Base-by-base conservation (phyloP, 2,329 filamentous ascomycete genomes). In the Emergomyces orientalis region DNA sequence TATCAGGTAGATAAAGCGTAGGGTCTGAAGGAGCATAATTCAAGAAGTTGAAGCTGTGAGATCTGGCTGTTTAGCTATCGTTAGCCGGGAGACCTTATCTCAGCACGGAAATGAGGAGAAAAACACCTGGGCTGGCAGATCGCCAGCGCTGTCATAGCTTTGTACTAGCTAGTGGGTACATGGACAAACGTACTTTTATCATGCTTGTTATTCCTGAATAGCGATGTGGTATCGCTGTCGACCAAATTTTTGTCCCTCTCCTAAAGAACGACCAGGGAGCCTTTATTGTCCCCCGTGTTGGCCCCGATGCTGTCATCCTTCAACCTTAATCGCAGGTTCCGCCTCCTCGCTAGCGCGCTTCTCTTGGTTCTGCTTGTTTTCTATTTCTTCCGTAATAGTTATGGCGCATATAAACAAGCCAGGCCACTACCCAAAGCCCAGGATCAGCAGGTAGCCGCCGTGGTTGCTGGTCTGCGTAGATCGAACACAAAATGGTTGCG, bases 401-500 rank as follows among this genome's bases (percentile, higher is more conserved):
- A 27, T 13, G 11, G 41, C 11, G 3, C 25, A 37, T 49, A 43
- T 39, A 17, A 52, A 14, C 49, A 52, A 52, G 17, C 59, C n/a
- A 61, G 22, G 32, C 6, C n/a, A 14, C 37, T 27, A 34, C 22
- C 37, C 19, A 30, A 45, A 34, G 43, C 39, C 30, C 41, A 60
- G 51, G 45, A 60, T 11, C 45, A 25, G 34, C 59, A 49, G 17
- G 59, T 52, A 25, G 59, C 45, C 27, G 59, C n/a, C 4, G 59
- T 60, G 19, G 59, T 60, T 32, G 49, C 60, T 32, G 19, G 60
- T 17, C 34, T 56, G 49, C 60, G 60, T 13, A 22, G 13, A 41
- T 61, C 60, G 9, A 56, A 47, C 5, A 61, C 60, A 5, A 56
- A 55, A 56, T 55, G 60, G 49, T n/a, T 61, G 19, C 25, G 25